Evolutionary conservation across 176 grass and related monocot genomes (phyloP).

Genomic region (Lolium rigidum): DNA sequence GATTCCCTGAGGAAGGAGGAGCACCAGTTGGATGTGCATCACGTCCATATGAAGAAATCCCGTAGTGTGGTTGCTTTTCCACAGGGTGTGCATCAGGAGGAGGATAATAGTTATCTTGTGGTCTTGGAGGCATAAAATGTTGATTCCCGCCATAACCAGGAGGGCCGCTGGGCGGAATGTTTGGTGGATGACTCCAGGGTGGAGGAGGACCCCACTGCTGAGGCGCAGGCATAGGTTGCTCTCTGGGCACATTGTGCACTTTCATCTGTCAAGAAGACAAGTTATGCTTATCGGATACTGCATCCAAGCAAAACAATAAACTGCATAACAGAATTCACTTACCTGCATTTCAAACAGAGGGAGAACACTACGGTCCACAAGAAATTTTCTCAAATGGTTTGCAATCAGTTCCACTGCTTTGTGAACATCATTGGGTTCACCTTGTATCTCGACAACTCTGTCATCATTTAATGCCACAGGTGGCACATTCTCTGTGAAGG

Average conservation of each 20-base stretch:
- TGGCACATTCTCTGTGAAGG: constrained; percentile 78
- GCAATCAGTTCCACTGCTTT: constrained; percentile 95
- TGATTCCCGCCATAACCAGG: constrained; percentile 76
- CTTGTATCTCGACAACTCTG: constrained; percentile 98
- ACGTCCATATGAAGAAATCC: constrained; percentile 79
- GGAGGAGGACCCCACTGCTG: constrained; percentile 80
- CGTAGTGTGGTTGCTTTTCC: constrained; percentile 82
- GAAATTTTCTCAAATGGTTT: constrained; percentile 91
- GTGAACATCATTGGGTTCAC: constrained; percentile 76
- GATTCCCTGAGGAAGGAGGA: constrained; percentile 57
- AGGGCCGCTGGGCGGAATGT: constrained; percentile 60
- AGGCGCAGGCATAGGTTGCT: constrained; percentile 77
- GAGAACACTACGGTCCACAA: constrained; percentile 93
- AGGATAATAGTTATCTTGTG: constrained; percentile 78
- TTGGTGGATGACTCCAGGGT: constrained; percentile 76
- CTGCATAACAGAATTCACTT: constrained; percentile 33
- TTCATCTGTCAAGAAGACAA: constrained; percentile 57
- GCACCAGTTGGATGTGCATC: constrained; percentile 49
- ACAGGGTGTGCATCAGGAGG: constrained; percentile 67
- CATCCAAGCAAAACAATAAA: constrained; percentile 29
- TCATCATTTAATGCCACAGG: constrained; percentile 93
- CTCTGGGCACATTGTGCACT: constrained; percentile 65
- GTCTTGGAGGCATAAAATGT: constrained; percentile 80
- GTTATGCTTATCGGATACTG: constrained; percentile 10
- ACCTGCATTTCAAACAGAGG: constrained; percentile 88